A percentile compares a stretch with the other conserved stretches of the same genome.
Conservation (phyloP, 1,284 basidiomycete genomes). For the Pholiota adiposa region DNA sequence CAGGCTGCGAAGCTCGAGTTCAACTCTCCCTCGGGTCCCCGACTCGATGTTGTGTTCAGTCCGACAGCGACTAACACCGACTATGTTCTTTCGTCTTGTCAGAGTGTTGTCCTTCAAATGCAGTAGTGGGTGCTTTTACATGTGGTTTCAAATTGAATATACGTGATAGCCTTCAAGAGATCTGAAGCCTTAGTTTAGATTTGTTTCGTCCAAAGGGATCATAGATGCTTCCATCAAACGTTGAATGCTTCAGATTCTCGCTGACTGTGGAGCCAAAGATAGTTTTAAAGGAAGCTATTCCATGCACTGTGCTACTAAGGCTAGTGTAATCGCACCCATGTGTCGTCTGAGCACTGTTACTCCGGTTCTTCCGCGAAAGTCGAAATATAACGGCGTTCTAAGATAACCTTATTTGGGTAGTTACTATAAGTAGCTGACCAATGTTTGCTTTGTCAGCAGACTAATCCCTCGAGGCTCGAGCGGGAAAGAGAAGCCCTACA, state of each 20-base stretch:
- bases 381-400: not conserved
- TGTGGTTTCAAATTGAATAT: too few relatives aligned
- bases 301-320: too few relatives aligned
- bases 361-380: not conserved
- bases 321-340: too few relatives aligned
- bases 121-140: not conserved
- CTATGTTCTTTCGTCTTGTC: conserved; percentile 2
- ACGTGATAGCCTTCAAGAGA: too few relatives aligned
- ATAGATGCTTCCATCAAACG: too few relatives aligned
- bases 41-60: conserved; percentile 4
- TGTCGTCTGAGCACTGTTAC: too few relatives aligned
- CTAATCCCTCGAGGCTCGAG: not conserved
- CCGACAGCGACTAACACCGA: not conserved
- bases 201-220: too few relatives aligned
- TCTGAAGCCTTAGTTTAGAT: too few relatives aligned
- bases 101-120: conserved; percentile 6
- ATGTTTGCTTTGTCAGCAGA: not conserved
- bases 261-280: too few relatives aligned
- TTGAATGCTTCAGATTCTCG: too few relatives aligned
- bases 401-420: not conserved
- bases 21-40: not conserved
- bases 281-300: too few relatives aligned
- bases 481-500: not conserved
- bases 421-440: not conserved
- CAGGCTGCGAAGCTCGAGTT: not conserved